Percentiles rank a stretch among this genome's conserved stretches.
These are phyloP conservation scores for sunflower (Helianthus annuus) DNA, from an alignment of 129 eudicot species.

Conservation along the genomic window DNA sequence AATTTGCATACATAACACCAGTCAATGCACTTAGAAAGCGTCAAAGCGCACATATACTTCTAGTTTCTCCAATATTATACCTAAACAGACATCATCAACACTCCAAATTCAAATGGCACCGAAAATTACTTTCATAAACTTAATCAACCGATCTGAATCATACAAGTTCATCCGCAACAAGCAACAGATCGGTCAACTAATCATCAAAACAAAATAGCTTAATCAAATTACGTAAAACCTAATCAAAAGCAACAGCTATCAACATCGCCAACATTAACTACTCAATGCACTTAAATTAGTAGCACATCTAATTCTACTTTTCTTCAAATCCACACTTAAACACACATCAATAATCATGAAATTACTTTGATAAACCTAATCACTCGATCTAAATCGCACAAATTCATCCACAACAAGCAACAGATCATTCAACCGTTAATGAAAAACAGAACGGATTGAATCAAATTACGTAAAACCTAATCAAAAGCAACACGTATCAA, in stretches of 20 bases:
- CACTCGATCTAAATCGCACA: constrained; percentile 21
- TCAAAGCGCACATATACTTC: neutral
- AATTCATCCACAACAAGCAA: neutral
- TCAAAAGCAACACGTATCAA: neutral
- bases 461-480: constrained; percentile 17
- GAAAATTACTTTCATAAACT: neutral
- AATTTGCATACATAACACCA: neutral
- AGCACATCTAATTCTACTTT: constrained; percentile 9
- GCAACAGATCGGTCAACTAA: neutral
- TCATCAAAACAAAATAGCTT: neutral
- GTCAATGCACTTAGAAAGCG: constrained; percentile 20
- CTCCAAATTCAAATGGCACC: neutral
- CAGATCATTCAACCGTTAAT: neutral
- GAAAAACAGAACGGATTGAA: neutral
- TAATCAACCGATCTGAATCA: constrained; percentile 21
- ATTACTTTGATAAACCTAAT: neutral
- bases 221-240: constrained; percentile 19
- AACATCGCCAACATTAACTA: neutral
- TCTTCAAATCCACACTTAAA: neutral
- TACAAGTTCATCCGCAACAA: constrained; percentile 10
- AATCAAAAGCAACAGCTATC: constrained; percentile 12
- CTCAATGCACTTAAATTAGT: neutral
- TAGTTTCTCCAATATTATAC: neutral
- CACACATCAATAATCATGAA: constrained; percentile 1
- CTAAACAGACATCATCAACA: constrained; percentile 2